Base-by-base conservation (phyloP, 306 rosid genomes). In the Phaseolus lunatus region DNA sequence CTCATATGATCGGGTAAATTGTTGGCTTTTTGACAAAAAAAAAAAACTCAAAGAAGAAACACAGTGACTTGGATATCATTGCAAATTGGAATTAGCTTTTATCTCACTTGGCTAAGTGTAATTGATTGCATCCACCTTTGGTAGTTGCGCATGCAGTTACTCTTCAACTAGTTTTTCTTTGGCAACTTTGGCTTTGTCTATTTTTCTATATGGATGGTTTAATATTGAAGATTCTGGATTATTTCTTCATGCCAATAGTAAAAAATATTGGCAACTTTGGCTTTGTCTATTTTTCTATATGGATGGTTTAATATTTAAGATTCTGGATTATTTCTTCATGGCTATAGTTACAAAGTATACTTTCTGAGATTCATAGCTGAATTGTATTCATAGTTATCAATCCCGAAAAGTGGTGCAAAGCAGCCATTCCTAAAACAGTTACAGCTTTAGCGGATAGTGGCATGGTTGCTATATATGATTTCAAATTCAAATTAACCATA, bases 1-100 rank as follows among this genome's bases (percentile, higher is more conserved):
- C 89, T 65, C 89, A 80, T 75, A 87, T 87, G 57, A 79, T 84
- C 54, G 83, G 92, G 97, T 92, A 85, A 80, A 67, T 64, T 54
- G 4, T 44, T 48, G 48, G 48, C 1, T 13, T 43, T 37, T 12
- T 43, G 14, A 11, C 48, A 43, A 43, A 37, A n/a, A n/a, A 11
- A 15, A 43, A 43, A 43, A 43, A 11, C 48, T 2, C 5, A 1
- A 43, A 43, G 12, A 43, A 16, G 14, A 47, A 47, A 14, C 14
- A 12, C 12, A 4, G 50, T 14, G 52, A 47, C 52, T 50, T 48
- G 57, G 12, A 29, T 19, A 49, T 27, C 10, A 48, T 49, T 70
- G 29, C 39, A 48, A 66, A 12, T 2, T 66, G 52, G 70, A 45
- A 12, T 5, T 14, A 47, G 73, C 43, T 68, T 68, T 68, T 47